A percentile compares a stretch with the other conserved stretches of the same genome.
phyloP scores from a whole-genome alignment of 495 filamentous ascomycete genomes.

The Sordaria brevicollis region DNA sequence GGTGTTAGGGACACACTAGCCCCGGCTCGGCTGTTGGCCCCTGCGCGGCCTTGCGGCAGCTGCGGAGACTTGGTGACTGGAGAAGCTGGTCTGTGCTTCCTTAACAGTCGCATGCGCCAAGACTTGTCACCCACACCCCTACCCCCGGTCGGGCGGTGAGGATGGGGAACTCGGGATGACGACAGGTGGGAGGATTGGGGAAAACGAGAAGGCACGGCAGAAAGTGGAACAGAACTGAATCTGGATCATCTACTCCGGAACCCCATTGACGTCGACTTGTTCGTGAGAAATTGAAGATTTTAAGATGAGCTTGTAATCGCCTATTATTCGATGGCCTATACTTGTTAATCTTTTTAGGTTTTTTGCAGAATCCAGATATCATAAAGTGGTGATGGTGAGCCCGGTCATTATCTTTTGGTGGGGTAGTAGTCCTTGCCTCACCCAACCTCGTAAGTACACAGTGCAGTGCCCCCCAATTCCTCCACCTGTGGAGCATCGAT shows the following conservation, averaged over 20 bases:
- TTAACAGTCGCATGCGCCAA: background rate
- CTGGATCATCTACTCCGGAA: background rate
- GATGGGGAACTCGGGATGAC: background rate
- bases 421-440: background rate
- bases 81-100: background rate
- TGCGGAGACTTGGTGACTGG: background rate
- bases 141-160: background rate
- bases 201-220: background rate
- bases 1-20: conserved; percentile 1
- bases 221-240: background rate
- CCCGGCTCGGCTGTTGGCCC: conserved; percentile 8
- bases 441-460: background rate
- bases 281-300: background rate
- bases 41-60: background rate
- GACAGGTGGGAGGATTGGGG: background rate
- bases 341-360: background rate
- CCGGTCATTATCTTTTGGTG: background rate
- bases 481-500: background rate
- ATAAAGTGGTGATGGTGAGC: background rate
- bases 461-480: background rate
- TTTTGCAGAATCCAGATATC: background rate
- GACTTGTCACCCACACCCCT: background rate
- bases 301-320: background rate
- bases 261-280: background rate
- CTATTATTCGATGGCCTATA: background rate